Percentiles rank a stretch among this genome's conserved stretches.
phyloP scores from a whole-genome alignment of 2,329 filamentous ascomycete species.

The Trichoderma breve region DNA sequence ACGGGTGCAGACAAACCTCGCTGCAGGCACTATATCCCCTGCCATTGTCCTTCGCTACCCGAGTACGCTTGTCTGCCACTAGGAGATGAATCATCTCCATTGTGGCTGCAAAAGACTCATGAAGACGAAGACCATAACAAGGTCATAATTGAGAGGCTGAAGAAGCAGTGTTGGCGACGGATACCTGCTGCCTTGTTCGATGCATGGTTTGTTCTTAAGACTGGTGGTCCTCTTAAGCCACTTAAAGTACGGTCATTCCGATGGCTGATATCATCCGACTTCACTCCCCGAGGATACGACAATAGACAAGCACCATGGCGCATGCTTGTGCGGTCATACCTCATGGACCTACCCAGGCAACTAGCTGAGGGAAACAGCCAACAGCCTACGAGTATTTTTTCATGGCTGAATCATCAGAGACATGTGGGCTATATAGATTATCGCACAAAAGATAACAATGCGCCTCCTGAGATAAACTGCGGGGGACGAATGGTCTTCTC shows the following conservation, averaged over 20 bases:
- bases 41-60: conserved; percentile 13
- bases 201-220: not conserved
- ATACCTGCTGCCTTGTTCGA: not conserved
- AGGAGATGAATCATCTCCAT: conserved; percentile 5
- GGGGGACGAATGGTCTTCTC: conserved; percentile 3
- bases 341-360: not conserved
- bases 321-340: conserved; percentile 6
- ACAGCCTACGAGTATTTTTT: not conserved
- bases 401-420: not conserved
- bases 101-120: conserved; percentile 5
- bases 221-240: not conserved
- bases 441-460: not conserved
- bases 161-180: not conserved
- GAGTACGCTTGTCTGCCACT: conserved; percentile 3
- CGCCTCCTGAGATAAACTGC: conserved; percentile 9
- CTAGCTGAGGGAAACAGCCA: not conserved
- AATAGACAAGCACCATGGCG: conserved; percentile 8
- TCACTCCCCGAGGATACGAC: conserved; percentile 5
- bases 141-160: not conserved
- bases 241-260: not conserved
- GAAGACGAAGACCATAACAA: conserved; percentile 9
- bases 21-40: conserved; percentile 13
- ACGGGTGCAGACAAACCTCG: conserved; percentile 1
- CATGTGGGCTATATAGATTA: not conserved
- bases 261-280: conserved; percentile 8